Base-by-base conservation (phyloP, 345 rosid species). In the Draba incana region DNA sequence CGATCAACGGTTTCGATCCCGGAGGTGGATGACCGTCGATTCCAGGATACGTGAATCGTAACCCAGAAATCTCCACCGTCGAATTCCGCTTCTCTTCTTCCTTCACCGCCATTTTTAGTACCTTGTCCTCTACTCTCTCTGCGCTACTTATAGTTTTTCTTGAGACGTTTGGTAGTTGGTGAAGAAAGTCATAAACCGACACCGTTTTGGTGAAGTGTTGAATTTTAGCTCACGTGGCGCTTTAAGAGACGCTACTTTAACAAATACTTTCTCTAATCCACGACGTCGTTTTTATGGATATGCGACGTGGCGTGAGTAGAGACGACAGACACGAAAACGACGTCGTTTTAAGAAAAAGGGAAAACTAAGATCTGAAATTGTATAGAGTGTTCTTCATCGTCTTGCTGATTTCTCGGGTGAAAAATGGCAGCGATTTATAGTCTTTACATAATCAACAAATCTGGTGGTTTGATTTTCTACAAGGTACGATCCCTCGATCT, bases 1-100 rank as follows among this genome's bases (percentile, higher is more conserved):
- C 95, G 23, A 94, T 84, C 31, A 93, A 69, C 47, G 95, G 91
- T 20, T 81, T 82, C 23, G 92, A 87, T 2, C 97, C 97, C 14
- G 82, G 91, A 16, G 97, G 99, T 0, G 96, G 97, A 31, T 88
- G 90, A 6, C 99, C 96, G 78, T 93, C 97, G 81, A 90, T 90
- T 71, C 98, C 92, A 8, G 94, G 96, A 69, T 93, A 88, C 43
- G 99, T 91, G 92, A 93, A 93, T 41, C 80, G 83, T 53, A 94
- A 84, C 2, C 95, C 95, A 3, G 81, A 72, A 77, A 91, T 88
- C 70, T 81, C 92, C 41, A 93, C 84, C 47, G 80, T 81, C 24
- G 88, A 74, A 59, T 70, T 72, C 9, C 64, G 46, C 55, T 51
- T 74, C 75, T 74, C 75, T 55, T 53, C 72, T 42, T 39, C 70